A percentile compares a stretch with the other conserved stretches of the same genome.
Evolutionary conservation across 805 yeast species (phyloP).

Genomic region (Limtongozyma cylindracea): DNA sequence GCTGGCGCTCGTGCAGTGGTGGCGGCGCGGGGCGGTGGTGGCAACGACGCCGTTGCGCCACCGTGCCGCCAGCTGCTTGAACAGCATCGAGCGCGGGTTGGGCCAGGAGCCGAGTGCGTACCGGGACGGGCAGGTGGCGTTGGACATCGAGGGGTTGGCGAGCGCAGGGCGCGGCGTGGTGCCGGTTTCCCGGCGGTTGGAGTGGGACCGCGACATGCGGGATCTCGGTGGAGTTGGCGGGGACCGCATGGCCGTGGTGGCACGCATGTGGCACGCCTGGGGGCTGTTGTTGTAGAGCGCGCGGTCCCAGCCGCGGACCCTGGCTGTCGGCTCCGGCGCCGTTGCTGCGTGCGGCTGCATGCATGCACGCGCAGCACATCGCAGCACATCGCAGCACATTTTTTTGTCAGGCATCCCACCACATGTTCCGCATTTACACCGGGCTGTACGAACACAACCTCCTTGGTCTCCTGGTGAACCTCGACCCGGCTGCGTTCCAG

Average conservation of each 20-base stretch:
- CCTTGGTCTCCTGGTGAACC: conserved; percentile 29
- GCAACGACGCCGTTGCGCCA: conserved; percentile 7
- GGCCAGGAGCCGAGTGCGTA: conserved; percentile 1
- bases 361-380: too few species aligned
- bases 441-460: conserved; percentile 93
- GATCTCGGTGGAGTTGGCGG: conserved; percentile 13
- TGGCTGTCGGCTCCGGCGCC: too few species aligned
- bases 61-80: conserved; percentile 19
- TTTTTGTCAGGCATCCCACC: too few species aligned
- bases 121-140: conserved; percentile 26
- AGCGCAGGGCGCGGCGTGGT: conserved; percentile 19
- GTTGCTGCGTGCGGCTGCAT: too few species aligned
- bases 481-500: conserved; percentile 39
- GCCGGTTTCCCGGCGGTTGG: conserved; percentile 20
- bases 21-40: conserved; percentile 8
- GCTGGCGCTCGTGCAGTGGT: conserved; percentile 7
- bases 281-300: not conserved
- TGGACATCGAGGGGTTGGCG: conserved; percentile 37
- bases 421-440: conserved; percentile 69
- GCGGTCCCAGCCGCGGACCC: too few species aligned
- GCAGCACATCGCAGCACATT: too few species aligned
- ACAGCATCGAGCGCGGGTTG: conserved; percentile 16
- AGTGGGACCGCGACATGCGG: conserved; percentile 39
- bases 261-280: not conserved
- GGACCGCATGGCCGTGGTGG: conserved; percentile 5